phyloP scores from a whole-genome alignment of 768 basidiomycete species.

The Hydnomerulius pinastri region DNA sequence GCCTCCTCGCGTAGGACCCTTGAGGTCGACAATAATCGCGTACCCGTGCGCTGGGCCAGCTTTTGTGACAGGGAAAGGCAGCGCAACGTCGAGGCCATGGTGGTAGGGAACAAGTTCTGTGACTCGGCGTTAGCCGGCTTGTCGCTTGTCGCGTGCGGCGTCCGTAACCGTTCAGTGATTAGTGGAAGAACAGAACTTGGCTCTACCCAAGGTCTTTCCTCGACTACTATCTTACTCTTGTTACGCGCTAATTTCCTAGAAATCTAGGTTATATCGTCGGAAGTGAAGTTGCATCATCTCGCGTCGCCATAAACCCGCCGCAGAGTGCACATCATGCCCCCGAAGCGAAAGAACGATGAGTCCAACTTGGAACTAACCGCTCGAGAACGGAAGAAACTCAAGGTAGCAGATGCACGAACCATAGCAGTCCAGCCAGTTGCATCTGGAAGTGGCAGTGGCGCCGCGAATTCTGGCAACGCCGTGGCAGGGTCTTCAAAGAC shows the following conservation, averaged over 20 bases:
- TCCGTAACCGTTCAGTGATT: slow-evolving; percentile 3
- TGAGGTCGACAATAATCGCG: slow-evolving; percentile 48
- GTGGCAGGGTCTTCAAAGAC: slow-evolving; percentile 45
- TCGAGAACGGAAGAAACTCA: slow-evolving; percentile 70
- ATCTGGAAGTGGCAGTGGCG: slow-evolving; percentile 7
- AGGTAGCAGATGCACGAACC: slow-evolving; percentile 60
- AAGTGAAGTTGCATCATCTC: neutral
- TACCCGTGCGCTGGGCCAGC: slow-evolving; percentile 14
- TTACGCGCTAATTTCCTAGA: neutral
- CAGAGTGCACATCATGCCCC: slow-evolving; percentile 31
- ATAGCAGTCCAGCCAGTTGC: slow-evolving; percentile 59
- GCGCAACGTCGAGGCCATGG: slow-evolving; percentile 41
- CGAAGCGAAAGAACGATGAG: slow-evolving; percentile 42
- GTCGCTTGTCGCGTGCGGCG: too few relatives aligned
- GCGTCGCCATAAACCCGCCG: slow-evolving; percentile 30
- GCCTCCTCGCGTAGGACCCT: slow-evolving; percentile 44
- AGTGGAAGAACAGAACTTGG: neutral
- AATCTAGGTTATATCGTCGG: neutral
- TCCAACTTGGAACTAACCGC: slow-evolving; percentile 30
- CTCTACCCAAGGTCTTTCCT: neutral
- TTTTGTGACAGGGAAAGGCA: slow-evolving; percentile 22
- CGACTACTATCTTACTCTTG: slow-evolving; percentile 12
- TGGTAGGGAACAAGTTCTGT: slow-evolving; percentile 6
- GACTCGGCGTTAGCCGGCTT: slow-evolving; percentile 26
- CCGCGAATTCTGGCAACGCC: slow-evolving; percentile 23